Evolutionary conservation across 129 eudicot genomes (phyloP), one percentile per base, ranked within the genome.

Genomic region (Artemisia tridentata): DNA sequence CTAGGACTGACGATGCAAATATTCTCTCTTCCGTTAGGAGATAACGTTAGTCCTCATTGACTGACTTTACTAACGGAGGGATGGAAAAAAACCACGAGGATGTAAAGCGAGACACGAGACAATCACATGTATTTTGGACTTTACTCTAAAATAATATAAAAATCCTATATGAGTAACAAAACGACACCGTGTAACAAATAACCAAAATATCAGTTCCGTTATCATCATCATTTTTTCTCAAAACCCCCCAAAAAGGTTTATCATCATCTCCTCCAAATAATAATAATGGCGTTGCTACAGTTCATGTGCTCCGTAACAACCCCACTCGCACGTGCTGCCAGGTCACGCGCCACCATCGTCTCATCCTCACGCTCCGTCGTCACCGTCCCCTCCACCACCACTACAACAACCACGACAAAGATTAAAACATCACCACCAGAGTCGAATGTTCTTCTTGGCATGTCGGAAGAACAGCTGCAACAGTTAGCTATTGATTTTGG

Each of bases 401-500:
- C 74, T 14, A 75, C 38, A 54, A 79, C 54, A 55, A n/a, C n/a
- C n/a, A n/a, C n/a, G n/a, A n/a, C n/a, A n/a, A n/a, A n/a, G n/a
- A n/a, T n/a, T n/a, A 84, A 77, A 78, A 58, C 38, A 4, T 18
- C 75, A 38, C 55, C 20, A 3, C 61, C 82, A 0, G 76, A 77
- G 52, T 79, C 91, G 9, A 83, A 65, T 68, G 92, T 89, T 72
- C 96, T 93, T 68, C 89, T 93, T 67, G 99, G 99, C 86, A 80
- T 93, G 99, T 90, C 99, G 2, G 99, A 89, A 65, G 78, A 15
- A 19, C 92, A 87, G 64, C 97, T 93, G 68, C 96, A 90, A 54
- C 86, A 93, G 31, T 91, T 93, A 5, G 97, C 99, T 52, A 50
- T 82, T 60, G 84, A 93, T 11, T 84, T 93, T 19, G 99, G 96